Evolutionary conservation across 192 early-diverging fungal genomes (phyloP).

Genomic region (Fimicolochytrium jonesii): DNA sequence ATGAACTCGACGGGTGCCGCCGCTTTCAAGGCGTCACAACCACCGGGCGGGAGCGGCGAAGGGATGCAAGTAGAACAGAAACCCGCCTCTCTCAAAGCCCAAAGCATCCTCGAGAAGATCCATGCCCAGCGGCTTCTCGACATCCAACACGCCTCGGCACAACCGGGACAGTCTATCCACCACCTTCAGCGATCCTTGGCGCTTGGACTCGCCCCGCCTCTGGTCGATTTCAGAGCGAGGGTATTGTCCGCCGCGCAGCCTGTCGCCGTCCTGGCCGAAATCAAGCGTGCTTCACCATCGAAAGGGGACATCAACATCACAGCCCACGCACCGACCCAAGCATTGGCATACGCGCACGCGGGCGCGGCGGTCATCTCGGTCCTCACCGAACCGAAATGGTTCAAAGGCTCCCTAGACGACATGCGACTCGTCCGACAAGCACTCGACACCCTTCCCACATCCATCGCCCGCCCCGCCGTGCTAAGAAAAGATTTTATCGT

Average conservation of each 20-base stretch:
- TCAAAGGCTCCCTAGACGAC: conserved; percentile 92
- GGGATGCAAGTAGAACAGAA: conserved; percentile 5
- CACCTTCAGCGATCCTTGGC: conserved; percentile 69
- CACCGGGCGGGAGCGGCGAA: neutral
- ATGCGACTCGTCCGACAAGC: conserved; percentile 80
- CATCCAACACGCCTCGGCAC: conserved; percentile 60
- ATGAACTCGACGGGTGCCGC: conserved; percentile 48
- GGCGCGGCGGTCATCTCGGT: conserved; percentile 95
- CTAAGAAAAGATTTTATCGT: conserved; percentile 98
- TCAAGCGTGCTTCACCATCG: conserved; percentile 94
- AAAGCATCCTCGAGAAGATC: conserved; percentile 76
- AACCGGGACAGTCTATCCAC: conserved; percentile 67
- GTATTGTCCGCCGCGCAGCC: conserved; percentile 53
- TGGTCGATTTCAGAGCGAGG: conserved; percentile 75
- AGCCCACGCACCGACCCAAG: conserved; percentile 86
- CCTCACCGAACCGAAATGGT: conserved; percentile 98
- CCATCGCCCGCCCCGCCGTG: conserved; percentile 86
- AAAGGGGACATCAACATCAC: conserved; percentile 84
- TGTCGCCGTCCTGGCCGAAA: conserved; percentile 90
- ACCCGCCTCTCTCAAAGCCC: neutral
- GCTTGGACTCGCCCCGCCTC: conserved; percentile 67
- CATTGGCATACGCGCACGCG: conserved; percentile 77
- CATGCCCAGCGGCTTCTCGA: conserved; percentile 75
- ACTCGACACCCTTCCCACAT: conserved; percentile 52
- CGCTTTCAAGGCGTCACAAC: neutral